These are phyloP conservation scores for Mariannaea elegans DNA, from an alignment of 2,329 filamentous ascomycete species.

Conservation along the genomic window DNA sequence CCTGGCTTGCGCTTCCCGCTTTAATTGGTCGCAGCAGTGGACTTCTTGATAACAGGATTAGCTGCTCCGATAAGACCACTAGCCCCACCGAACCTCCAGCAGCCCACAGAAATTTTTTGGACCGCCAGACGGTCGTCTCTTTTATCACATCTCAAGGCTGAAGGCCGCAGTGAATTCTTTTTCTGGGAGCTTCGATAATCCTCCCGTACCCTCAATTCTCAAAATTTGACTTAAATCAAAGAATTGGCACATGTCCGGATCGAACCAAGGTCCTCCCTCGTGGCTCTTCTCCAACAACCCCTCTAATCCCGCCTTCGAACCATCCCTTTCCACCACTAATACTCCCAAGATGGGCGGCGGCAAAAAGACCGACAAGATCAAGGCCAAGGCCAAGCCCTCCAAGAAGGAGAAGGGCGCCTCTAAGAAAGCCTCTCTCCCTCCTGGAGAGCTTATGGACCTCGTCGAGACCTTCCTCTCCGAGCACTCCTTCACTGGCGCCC, in stretches of 20 bases:
- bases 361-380: constrained; percentile 38
- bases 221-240: background rate
- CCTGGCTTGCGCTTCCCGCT: background rate
- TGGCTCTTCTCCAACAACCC: constrained; percentile 57
- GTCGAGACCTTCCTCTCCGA: constrained; percentile 73
- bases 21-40: background rate
- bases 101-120: constrained; percentile 40
- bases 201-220: constrained; percentile 12
- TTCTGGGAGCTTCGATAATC: too few species aligned
- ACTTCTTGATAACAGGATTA: background rate
- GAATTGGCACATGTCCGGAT: constrained; percentile 45
- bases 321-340: constrained; percentile 20
- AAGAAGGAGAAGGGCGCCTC: constrained; percentile 31
- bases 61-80: constrained; percentile 30
- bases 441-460: constrained; percentile 71
- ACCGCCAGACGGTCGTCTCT: constrained; percentile 21
- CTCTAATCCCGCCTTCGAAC: constrained; percentile 30
- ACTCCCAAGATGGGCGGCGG: constrained; percentile 49
- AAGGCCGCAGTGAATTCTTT: constrained; percentile 25
- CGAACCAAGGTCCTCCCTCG: constrained; percentile 45
- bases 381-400: constrained; percentile 32
- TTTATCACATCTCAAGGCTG: background rate
- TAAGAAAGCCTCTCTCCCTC: constrained; percentile 48
- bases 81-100: constrained; percentile 26
- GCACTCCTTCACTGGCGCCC: constrained; percentile 70